These are phyloP conservation scores for Paxillus ammoniavirescens DNA, from an alignment of 768 basidiomycete species.

Conservation along the genomic window DNA sequence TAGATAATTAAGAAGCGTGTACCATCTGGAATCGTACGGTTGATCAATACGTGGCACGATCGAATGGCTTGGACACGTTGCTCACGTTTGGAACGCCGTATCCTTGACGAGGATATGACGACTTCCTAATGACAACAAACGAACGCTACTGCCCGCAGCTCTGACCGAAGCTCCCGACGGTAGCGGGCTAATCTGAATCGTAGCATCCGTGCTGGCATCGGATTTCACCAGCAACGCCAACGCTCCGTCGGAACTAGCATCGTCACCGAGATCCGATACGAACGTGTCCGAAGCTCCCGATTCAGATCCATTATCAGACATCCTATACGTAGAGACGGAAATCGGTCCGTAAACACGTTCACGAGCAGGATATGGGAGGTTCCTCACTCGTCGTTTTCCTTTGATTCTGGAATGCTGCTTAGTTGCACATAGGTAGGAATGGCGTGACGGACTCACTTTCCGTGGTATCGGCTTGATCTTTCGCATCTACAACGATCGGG, in stretches of 20 bases:
- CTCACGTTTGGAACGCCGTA: constrained; percentile 26
- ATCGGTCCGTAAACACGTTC: neutral
- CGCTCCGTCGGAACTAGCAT: neutral
- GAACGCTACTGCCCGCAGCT: too few relatives aligned
- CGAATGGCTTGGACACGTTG: neutral
- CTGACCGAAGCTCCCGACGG: too few relatives aligned
- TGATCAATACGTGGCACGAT: neutral
- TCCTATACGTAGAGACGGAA: neutral
- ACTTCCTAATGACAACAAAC: neutral
- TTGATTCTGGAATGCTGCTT: neutral
- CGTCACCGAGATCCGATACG: neutral
- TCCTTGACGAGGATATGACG: constrained; percentile 22
- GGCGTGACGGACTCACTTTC: neutral
- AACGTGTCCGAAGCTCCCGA: neutral
- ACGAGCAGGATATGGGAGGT: neutral
- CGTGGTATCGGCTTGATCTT: neutral
- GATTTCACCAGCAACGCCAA: neutral
- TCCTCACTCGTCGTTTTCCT: neutral
- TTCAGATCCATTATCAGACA: neutral
- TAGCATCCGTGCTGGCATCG: too few relatives aligned
- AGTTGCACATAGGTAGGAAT: neutral
- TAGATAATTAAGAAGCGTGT: constrained; percentile 39
- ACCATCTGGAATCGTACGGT: constrained; percentile 28
- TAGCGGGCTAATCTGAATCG: too few relatives aligned
- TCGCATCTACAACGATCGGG: neutral